Conservation (phyloP, 2,329 filamentous ascomycete genomes). For the Calcarisporium arbuscula region DNA sequence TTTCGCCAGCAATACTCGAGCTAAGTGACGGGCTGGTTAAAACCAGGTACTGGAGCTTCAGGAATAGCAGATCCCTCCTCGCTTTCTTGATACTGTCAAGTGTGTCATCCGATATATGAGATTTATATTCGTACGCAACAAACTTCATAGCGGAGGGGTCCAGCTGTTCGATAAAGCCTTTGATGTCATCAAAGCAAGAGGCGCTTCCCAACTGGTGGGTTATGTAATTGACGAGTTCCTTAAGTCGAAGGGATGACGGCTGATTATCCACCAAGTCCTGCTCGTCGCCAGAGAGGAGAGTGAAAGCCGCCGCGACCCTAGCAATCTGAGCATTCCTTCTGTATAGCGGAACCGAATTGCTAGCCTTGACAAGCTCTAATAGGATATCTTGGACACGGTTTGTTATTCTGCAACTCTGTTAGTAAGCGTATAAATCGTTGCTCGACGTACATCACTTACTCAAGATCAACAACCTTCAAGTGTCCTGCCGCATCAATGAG, state of each 20-base stretch:
- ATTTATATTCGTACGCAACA: conserved; percentile 31
- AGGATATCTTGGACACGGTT: conserved; percentile 23
- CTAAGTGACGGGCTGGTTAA: conserved; percentile 29
- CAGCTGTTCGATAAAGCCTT: conserved; percentile 36
- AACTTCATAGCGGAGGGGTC: conserved; percentile 31
- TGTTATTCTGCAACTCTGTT: conserved; percentile 17
- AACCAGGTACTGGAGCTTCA: conserved; percentile 39
- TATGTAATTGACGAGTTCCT: conserved; percentile 29
- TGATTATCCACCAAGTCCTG: conserved; percentile 20
- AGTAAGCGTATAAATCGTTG: too few species aligned
- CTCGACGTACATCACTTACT: conserved; percentile 20
- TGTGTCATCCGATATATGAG: conserved; percentile 21
- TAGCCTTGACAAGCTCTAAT: conserved; percentile 20
- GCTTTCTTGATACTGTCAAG: conserved; percentile 17
- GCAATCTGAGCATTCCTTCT: conserved; percentile 32
- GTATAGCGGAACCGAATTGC: conserved; percentile 30
- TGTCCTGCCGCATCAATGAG: conserved; percentile 32
- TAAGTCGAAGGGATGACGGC: conserved; percentile 24
- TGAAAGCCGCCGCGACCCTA: conserved; percentile 30
- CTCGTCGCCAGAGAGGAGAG: conserved; percentile 21
- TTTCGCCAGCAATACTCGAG: conserved; percentile 11
- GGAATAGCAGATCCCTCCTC: conserved; percentile 26
- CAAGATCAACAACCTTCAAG: conserved; percentile 21
- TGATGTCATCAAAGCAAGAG: conserved; percentile 42
- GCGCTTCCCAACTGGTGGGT: conserved; percentile 27